Percentiles rank a stretch among this genome's conserved stretches.
Evolutionary conservation across 23 red algal genomes (phyloP).

Genomic region (Pyropia yezoensis): DNA sequence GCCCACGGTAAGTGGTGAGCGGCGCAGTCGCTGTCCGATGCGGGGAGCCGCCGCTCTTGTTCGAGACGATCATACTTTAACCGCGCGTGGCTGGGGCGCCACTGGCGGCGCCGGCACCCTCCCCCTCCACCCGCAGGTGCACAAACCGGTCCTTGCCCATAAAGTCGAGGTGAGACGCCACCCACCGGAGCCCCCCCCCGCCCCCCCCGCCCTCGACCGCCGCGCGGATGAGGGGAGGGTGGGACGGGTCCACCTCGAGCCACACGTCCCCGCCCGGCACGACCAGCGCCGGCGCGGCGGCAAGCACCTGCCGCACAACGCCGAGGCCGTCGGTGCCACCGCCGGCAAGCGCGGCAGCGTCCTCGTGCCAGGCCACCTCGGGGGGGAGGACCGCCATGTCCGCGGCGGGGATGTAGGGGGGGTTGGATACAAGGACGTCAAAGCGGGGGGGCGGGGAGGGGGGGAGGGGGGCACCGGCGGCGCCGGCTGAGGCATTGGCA

Average conservation of each 20-base stretch:
- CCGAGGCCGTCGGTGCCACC: conserved; percentile 72
- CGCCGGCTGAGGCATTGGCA: too few species aligned
- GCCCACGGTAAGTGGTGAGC: too few species aligned
- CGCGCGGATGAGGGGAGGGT: conserved; percentile 24
- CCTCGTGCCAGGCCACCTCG: conserved; percentile 72
- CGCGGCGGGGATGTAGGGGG: conserved; percentile 74
- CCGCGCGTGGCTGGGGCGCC: too few species aligned
- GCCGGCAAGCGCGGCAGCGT: conserved; percentile 46
- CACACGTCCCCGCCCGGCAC: conserved; percentile 51
- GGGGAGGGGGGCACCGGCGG: too few species aligned
- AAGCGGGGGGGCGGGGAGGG: conserved; percentile 9
- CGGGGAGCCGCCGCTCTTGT: too few species aligned
- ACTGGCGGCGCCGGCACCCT: too few species aligned
- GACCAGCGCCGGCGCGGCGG: conserved; percentile 13
- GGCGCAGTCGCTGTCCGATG: too few species aligned
- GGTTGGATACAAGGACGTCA: conserved; percentile 73
- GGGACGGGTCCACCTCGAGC: conserved; percentile 81
- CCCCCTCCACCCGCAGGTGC: neutral
- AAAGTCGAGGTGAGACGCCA: neutral
- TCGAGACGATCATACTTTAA: too few species aligned
- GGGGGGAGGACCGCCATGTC: conserved; percentile 54
- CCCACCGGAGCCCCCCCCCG: too few species aligned
- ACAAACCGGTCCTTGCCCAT: conserved; percentile 5
- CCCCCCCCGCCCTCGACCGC: too few species aligned
- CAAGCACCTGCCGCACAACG: conserved; percentile 60